Evolutionary conservation across 2,329 filamentous ascomycete species (phyloP), one percentile per base, ranked within the genome.

Genomic region (Tympanopsis confertula): DNA sequence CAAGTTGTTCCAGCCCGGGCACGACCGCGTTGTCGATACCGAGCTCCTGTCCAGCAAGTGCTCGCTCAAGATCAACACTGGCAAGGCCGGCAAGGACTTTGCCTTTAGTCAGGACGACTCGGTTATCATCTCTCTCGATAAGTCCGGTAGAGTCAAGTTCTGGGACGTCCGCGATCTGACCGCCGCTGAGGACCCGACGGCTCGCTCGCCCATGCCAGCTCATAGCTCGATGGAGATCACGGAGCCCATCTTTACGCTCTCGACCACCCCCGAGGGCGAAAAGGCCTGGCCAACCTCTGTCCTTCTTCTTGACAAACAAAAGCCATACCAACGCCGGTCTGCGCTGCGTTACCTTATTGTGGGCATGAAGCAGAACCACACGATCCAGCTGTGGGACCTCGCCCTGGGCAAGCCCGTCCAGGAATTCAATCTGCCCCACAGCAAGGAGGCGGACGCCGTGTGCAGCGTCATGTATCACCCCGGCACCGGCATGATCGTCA

Each of bases 301-400:
- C 41, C 74, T 94, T 56, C 82, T 98, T 59, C 78, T 98, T 49
- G 91, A 98, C 63, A 98, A 96, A 69, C 78, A 88, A 60, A 84
- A 88, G 44, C 87, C 91, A 35, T 95, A 93, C 61, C 76, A 81
- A 63, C 94, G 91, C 63, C 82, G 84, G 42, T 82, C 84, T 52
- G 88, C 93, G 35, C 70, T 95, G 44, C 79, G 91, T 43, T 98
- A 98, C 65, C 82, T 98, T 66, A 81, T 98, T 55, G 86, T 98
- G 44, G 91, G 91, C 50, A 86, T 96, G 76, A 95, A 96, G 66
- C 91, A 98, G 60, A 98, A 98, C 61, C 91, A 98, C 63, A 93
- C 89, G 39, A 76, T 98, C 44, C 93, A 98, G 67, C 76, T 98
- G 33, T 98, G 91, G 93, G 91, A 98, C 66, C 78, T 98, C 53